phyloP scores from a whole-genome alignment of 2,329 filamentous ascomycete species.

The Eutypella sp. region DNA sequence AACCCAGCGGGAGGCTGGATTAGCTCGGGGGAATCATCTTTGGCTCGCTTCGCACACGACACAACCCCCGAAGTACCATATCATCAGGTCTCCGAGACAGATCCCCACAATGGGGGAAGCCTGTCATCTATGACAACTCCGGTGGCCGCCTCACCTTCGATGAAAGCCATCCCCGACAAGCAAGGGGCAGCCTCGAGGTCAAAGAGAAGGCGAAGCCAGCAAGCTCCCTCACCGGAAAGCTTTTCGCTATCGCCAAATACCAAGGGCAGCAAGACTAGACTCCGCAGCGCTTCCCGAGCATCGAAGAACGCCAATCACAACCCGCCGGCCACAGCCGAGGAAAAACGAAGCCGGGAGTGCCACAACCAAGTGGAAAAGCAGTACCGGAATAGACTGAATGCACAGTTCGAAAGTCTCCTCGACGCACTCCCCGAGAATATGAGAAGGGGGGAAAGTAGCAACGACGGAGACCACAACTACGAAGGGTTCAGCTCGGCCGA shows the following conservation, averaged over 20 bases:
- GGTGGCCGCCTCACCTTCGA: background rate
- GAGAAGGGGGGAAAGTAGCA: conserved; percentile 20
- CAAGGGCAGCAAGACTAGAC: conserved; percentile 19
- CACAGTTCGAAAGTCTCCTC: conserved; percentile 39
- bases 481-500: conserved; percentile 19
- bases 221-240: conserved; percentile 13
- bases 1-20: background rate
- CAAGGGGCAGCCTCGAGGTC: background rate
- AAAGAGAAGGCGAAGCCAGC: conserved; percentile 5
- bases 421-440: conserved; percentile 34
- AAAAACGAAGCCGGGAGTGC: conserved; percentile 29
- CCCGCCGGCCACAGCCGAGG: conserved; percentile 27
- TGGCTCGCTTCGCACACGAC: background rate
- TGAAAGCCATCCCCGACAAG: background rate
- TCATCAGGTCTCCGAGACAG: background rate
- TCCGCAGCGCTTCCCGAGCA: conserved; percentile 28
- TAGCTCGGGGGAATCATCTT: background rate
- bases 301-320: conserved; percentile 31
- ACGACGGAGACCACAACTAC: conserved; percentile 22
- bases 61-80: background rate
- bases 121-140: background rate
- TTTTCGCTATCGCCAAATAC: conserved; percentile 8
- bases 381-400: conserved; percentile 42
- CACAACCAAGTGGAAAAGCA: conserved; percentile 46
- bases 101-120: background rate